Evolutionary conservation across 2,329 filamentous ascomycete genomes (phyloP), one percentile per base, ranked within the genome.

Genomic region (Zarea fungicola): DNA sequence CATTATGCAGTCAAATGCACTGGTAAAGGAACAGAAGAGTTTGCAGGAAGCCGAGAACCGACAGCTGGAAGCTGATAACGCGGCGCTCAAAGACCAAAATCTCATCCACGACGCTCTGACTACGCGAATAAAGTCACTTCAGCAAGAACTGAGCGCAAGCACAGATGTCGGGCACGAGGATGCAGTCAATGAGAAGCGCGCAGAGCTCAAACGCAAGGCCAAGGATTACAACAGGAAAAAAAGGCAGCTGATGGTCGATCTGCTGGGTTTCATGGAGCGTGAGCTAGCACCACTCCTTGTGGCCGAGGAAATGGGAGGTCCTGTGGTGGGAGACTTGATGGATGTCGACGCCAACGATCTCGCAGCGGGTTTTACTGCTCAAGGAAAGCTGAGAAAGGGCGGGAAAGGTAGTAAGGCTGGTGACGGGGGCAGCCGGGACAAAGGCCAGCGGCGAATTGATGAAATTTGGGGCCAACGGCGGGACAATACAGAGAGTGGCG

Each of bases 281-380:
- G 77, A 81, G 34, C 74, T 95, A 1, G 85, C 86, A 1, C 68
- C 78, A 3, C 87, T 92, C 81, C 73, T 95, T 36, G 89, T 88
- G 6, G 87, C 87, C 1, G 89, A 95, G 67, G 87, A 90, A 60
- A 74, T 91, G 1, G 89, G 89, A 7, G 89, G 89, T 0, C 89
- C 89, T 0, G 84, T 90, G 10, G 87, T 91, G 1, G 87, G 89
- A 4, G 85, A 89, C 55, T 73, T 84, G 57, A 74, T 85, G 60
- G 81, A 86, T 63, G 60, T 87, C 19, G 67, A 83, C 71, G 57
- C 77, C 8, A 77, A 85, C 37, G 78, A 77, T 54, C 66, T 84
- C 6, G 75, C 73, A 5, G 76, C 74, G 8, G 81, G 80, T 2
- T 84, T 84, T 62, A 83, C 73, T 55, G 65, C 77, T 0, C 76